These are phyloP conservation scores for Fusarium sp. DNA, from an alignment of 2,329 filamentous ascomycete genomes.

Conservation along the genomic window DNA sequence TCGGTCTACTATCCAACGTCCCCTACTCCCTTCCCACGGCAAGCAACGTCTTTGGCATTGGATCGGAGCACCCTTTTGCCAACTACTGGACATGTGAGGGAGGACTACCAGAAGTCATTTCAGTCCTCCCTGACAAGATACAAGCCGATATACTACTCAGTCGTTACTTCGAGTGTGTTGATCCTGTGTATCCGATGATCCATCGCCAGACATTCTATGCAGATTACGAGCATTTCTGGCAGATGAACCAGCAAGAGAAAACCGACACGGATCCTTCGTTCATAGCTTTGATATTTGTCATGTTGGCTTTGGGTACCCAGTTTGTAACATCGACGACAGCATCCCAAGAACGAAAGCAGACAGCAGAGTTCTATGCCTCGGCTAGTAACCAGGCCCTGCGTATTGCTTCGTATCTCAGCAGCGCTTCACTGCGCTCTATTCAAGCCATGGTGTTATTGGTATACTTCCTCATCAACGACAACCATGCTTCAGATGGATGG, in stretches of 20 bases:
- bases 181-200: slow-evolving; percentile 85
- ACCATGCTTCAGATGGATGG: slow-evolving; percentile 86
- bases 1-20: slow-evolving; percentile 76
- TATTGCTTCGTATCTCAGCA: slow-evolving; percentile 81
- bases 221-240: slow-evolving; percentile 85
- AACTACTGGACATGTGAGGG: slow-evolving; percentile 89
- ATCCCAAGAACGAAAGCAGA: slow-evolving; percentile 75
- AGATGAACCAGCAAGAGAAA: slow-evolving; percentile 68
- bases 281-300: slow-evolving; percentile 79
- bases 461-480: slow-evolving; percentile 89
- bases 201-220: slow-evolving; percentile 81
- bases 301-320: slow-evolving; percentile 83
- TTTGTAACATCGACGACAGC: slow-evolving; percentile 72
- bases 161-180: slow-evolving; percentile 77
- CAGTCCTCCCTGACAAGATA: slow-evolving; percentile 79
- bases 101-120: slow-evolving; percentile 79
- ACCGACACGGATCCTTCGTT: slow-evolving; percentile 74
- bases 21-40: slow-evolving; percentile 78
- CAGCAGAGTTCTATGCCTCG: slow-evolving; percentile 85
- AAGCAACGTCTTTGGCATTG: slow-evolving; percentile 85
- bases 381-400: slow-evolving; percentile 83
- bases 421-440: slow-evolving; percentile 78
- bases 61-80: slow-evolving; percentile 81
- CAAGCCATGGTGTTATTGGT: slow-evolving; percentile 85
- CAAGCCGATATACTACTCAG: slow-evolving; percentile 78